phyloP scores from a whole-genome alignment of 805 yeast species.

The Suhomyces tanzawaensis region DNA sequence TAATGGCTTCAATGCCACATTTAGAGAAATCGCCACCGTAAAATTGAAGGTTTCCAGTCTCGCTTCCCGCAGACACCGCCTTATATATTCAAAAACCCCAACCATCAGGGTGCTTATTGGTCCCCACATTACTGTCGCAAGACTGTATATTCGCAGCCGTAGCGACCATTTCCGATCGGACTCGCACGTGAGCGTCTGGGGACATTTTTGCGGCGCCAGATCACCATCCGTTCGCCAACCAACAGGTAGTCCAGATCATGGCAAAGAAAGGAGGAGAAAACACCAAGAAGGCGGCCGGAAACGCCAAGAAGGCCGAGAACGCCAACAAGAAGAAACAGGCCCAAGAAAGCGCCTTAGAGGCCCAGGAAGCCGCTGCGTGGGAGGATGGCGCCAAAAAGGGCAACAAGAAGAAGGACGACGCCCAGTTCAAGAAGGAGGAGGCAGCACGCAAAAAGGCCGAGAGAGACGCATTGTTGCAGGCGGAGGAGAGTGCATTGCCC shows the following conservation, averaged over 20 bases:
- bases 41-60: too few relatives aligned
- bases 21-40: too few relatives aligned
- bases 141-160: too few relatives aligned
- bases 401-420: slow-evolving; percentile 67
- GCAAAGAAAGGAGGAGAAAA: slow-evolving; percentile 49
- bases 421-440: slow-evolving; percentile 67
- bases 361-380: slow-evolving; percentile 65
- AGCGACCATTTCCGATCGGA: too few relatives aligned
- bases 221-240: too few relatives aligned
- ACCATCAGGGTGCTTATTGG: too few relatives aligned
- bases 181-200: too few relatives aligned
- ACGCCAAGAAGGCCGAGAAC: slow-evolving; percentile 64
- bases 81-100: too few relatives aligned
- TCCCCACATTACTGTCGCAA: too few relatives aligned
- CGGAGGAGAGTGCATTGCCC: slow-evolving; percentile 64
- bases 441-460: slow-evolving; percentile 81
- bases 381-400: slow-evolving; percentile 68
- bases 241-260: slow-evolving; percentile 36
- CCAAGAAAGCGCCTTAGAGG: slow-evolving; percentile 44
- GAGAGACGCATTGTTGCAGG: slow-evolving; percentile 62
- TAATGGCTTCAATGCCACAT: too few relatives aligned
- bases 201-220: too few relatives aligned
- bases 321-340: slow-evolving; percentile 57
- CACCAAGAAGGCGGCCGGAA: slow-evolving; percentile 58
- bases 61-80: too few relatives aligned